phyloP scores from a whole-genome alignment of 2,329 filamentous ascomycete genomes.

The Nigrospora osmanthi region DNA sequence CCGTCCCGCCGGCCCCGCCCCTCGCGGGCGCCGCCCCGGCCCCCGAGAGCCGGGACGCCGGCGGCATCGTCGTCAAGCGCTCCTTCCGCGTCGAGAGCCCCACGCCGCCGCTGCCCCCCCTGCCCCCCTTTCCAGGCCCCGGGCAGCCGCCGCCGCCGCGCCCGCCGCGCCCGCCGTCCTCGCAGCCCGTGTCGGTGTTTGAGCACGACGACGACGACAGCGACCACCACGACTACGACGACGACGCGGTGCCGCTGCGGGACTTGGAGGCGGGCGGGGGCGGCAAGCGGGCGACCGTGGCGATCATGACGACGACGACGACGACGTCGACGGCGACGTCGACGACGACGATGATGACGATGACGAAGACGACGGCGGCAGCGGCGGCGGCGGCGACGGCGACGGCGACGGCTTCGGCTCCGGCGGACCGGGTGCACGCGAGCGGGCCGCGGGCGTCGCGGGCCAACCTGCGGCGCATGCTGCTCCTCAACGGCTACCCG shows the following conservation, averaged over 20 bases:
- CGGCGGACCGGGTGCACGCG: conserved; percentile 5
- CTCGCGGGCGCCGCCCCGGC: neutral
- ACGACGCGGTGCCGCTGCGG: neutral
- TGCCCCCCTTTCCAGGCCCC: no score
- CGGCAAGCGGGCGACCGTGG: neutral
- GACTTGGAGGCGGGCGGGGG: neutral
- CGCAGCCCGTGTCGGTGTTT: no score
- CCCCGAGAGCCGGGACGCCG: neutral
- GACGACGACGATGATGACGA: conserved; percentile 3
- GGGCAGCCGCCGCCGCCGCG: no score
- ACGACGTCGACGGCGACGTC: neutral
- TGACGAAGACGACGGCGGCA: neutral
- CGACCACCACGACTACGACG: neutral
- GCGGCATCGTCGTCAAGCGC: neutral
- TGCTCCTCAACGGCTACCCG: conserved; percentile 28
- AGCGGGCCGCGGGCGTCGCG: conserved; percentile 10
- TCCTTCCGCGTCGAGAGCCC: neutral
- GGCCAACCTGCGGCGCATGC: conserved; percentile 20
- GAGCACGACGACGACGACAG: no score
- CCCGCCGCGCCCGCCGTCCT: neutral
- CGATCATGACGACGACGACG: neutral
- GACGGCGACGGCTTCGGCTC: no score
- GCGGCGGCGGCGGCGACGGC: conserved; percentile 1
- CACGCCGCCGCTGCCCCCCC: no score
- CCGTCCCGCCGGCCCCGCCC: neutral